Conservation (phyloP, 306 rosid species). For the Begonia masoniana region DNA sequence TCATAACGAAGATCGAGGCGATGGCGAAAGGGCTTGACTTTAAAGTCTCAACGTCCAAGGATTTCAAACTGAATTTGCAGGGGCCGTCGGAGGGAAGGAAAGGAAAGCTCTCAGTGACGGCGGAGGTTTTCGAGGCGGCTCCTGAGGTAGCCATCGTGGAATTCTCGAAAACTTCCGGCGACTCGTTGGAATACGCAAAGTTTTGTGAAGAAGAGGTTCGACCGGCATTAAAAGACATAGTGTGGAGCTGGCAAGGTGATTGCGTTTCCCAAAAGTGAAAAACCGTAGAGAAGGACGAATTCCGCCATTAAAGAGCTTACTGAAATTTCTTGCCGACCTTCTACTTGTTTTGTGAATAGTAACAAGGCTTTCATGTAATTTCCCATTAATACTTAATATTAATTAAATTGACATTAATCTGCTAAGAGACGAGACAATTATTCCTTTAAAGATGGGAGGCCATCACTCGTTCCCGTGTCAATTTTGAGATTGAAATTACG, state of each 20-base stretch:
- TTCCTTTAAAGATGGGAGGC: too few species aligned
- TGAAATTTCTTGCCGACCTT: not conserved
- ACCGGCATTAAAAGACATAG: conserved; percentile 66
- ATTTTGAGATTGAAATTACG: too few species aligned
- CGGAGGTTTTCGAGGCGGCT: conserved; percentile 63
- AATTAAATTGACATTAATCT: too few species aligned
- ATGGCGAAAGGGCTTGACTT: conserved; percentile 42
- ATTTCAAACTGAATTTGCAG: conserved; percentile 38
- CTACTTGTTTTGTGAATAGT: conserved; percentile 1
- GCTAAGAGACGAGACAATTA: too few species aligned
- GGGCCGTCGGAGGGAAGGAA: conserved; percentile 45
- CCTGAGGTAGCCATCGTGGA: conserved; percentile 66
- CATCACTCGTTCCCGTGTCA: too few species aligned
- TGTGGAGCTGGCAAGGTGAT: conserved; percentile 86
- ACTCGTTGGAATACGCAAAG: conserved; percentile 52
- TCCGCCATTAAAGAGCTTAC: not conserved
- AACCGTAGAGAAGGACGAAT: conserved; percentile 4
- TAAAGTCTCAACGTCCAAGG: conserved; percentile 30
- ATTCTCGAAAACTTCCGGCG: conserved; percentile 64
- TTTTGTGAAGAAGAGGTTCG: conserved; percentile 57
- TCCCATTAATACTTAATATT: too few species aligned
- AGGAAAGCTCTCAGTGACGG: conserved; percentile 43
- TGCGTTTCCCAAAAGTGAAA: conserved; percentile 8
- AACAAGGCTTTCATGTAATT: too few species aligned
- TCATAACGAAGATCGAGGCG: conserved; percentile 40